Evolutionary conservation across 768 basidiomycete genomes (phyloP).

Genomic region (Collybiopsis luxurians): DNA sequence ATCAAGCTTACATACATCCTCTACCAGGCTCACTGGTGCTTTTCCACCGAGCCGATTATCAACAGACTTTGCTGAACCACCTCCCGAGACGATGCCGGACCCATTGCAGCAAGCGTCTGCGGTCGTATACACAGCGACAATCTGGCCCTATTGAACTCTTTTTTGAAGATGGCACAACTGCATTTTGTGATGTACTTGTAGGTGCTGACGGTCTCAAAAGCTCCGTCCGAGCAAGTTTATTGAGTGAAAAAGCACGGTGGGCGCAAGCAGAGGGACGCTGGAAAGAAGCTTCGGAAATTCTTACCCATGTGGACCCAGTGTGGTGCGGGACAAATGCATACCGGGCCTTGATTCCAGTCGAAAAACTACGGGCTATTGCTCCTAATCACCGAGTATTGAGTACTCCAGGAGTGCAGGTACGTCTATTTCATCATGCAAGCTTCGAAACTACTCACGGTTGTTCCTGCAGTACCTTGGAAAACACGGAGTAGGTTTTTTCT

Average conservation of each 20-base stretch:
- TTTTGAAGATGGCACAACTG: constrained; percentile 61
- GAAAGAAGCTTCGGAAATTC: constrained; percentile 37
- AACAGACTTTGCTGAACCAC: constrained; percentile 49
- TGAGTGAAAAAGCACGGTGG: constrained; percentile 34
- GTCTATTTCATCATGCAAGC: too few relatives aligned
- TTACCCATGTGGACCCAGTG: constrained; percentile 44
- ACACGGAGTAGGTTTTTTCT: constrained; percentile 29
- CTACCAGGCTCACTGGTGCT: constrained; percentile 45
- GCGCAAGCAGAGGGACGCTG: constrained; percentile 30
- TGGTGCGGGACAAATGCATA: constrained; percentile 64
- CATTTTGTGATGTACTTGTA: constrained; percentile 60
- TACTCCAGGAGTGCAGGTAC: constrained; percentile 45
- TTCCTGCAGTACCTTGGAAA: constrained; percentile 70
- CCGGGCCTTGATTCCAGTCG: constrained; percentile 55
- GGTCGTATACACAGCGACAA: constrained; percentile 47
- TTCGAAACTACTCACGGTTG: too few relatives aligned
- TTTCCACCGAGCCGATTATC: constrained; percentile 70
- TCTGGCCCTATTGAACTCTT: constrained; percentile 43
- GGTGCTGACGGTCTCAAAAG: constrained; percentile 22
- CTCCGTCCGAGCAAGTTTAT: constrained; percentile 27
- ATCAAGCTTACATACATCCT: background rate
- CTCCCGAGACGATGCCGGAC: constrained; percentile 45
- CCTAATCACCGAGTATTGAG: constrained; percentile 48
- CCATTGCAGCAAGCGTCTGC: constrained; percentile 56
- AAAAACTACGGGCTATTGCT: constrained; percentile 35